phyloP scores from a whole-genome alignment of 2,329 filamentous ascomycete genomes.

The Aspergillus sp. region DNA sequence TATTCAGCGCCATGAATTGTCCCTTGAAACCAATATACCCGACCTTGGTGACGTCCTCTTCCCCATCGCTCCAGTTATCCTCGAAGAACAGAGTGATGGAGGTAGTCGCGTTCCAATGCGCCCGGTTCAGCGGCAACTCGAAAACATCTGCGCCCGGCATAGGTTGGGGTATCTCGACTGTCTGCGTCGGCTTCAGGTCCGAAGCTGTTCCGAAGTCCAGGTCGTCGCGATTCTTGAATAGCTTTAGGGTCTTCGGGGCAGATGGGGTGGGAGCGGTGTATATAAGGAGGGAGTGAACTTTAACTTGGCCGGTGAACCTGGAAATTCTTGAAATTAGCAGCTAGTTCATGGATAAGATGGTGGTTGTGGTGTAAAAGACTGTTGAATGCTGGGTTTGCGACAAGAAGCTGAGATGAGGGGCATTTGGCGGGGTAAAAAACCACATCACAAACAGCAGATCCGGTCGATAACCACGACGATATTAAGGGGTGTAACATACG shows the following conservation, averaged over 20 bases:
- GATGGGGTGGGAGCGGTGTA: conserved; percentile 71
- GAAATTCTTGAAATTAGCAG: neutral
- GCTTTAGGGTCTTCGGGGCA: conserved; percentile 79
- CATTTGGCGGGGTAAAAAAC: conserved; percentile 26
- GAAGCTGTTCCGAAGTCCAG: conserved; percentile 80
- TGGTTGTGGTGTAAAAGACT: neutral
- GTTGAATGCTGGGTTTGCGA: neutral
- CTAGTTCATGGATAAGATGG: neutral
- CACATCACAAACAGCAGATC: neutral
- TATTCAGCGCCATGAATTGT: conserved; percentile 84
- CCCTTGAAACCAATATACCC: conserved; percentile 91
- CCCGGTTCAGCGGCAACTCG: conserved; percentile 84
- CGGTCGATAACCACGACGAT: neutral
- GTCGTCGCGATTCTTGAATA: conserved; percentile 84
- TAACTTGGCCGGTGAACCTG: conserved; percentile 91
- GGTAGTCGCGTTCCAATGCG: conserved; percentile 83
- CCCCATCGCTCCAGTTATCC: conserved; percentile 81
- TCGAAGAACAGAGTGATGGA: conserved; percentile 83
- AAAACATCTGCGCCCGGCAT: conserved; percentile 65
- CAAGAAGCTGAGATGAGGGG: conserved; percentile 24
- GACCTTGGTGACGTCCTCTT: conserved; percentile 76
- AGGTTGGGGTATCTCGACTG: conserved; percentile 74
- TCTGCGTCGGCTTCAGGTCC: conserved; percentile 71
- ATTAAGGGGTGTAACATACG: conserved; percentile 57
- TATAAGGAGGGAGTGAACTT: conserved; percentile 84